Evolutionary conservation across 148 eudicot species (phyloP).

Genomic region (Talinum fruticosum): DNA sequence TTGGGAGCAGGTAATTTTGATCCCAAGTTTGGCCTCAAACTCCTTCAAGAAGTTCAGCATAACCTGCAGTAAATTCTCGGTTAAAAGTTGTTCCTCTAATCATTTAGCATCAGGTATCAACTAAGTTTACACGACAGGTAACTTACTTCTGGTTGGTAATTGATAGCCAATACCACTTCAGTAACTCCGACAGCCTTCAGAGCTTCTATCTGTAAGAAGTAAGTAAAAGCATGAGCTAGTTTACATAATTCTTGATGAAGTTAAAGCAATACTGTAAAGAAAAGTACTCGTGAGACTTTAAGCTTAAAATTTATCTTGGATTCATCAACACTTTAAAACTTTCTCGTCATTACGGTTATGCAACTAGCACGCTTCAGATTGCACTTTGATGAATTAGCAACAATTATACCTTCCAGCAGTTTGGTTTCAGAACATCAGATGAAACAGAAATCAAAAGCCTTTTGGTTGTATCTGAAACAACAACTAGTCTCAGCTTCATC

Average conservation of each 20-base stretch:
- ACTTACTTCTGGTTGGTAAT: slow-evolving; percentile 95
- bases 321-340: background rate
- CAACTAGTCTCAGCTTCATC: background rate
- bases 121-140: background rate
- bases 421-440: background rate
- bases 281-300: background rate
- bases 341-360: background rate
- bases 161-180: slow-evolving; percentile 95
- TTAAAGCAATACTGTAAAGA: background rate
- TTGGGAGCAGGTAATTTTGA: slow-evolving; percentile 82
- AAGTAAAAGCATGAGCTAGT: background rate
- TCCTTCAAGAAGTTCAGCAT: slow-evolving; percentile 92
- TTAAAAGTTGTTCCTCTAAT: background rate
- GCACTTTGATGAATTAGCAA: background rate
- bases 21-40: slow-evolving; percentile 77
- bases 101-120: background rate
- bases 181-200: slow-evolving; percentile 86
- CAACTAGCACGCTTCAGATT: too few species aligned
- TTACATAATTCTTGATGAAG: background rate
- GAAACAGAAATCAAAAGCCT: background rate
- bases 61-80: slow-evolving; percentile 39
- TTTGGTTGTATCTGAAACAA: background rate
- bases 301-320: background rate
- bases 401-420: background rate
- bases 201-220: slow-evolving; percentile 73